phyloP scores from a whole-genome alignment of 306 rosid genomes.

The Cicer pinnatifidum region DNA sequence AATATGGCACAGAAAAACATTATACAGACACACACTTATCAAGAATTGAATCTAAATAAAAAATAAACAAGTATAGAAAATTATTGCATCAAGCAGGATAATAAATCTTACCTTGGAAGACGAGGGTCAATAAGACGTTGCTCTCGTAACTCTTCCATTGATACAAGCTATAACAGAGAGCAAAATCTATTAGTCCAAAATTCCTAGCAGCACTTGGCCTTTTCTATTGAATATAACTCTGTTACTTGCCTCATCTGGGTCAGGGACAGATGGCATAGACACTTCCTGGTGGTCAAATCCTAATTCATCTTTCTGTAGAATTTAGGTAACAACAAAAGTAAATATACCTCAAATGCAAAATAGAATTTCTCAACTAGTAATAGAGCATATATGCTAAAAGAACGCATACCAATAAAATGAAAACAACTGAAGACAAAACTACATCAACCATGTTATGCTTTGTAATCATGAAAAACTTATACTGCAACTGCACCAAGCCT shows the following conservation, averaged over 20 bases:
- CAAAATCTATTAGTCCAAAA: conserved; percentile 20
- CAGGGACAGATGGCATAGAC: conserved; percentile 76
- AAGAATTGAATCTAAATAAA: conserved; percentile 16
- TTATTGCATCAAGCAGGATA: conserved; percentile 13
- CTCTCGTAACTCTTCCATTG: conserved; percentile 85
- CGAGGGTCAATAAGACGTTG: conserved; percentile 80
- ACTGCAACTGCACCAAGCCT: background rate
- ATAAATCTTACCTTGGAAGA: conserved; percentile 73
- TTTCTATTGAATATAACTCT: conserved; percentile 27
- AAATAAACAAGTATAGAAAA: conserved; percentile 24
- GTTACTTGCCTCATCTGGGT: conserved; percentile 70
- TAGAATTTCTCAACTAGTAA: conserved; percentile 14
- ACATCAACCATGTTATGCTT: conserved; percentile 36
- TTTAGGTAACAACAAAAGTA: conserved; percentile 43
- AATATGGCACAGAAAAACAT: conserved; percentile 36
- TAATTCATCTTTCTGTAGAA: conserved; percentile 74
- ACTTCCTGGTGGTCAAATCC: conserved; percentile 82
- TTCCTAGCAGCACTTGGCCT: conserved; percentile 19
- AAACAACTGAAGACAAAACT: background rate
- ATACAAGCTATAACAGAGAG: conserved; percentile 64
- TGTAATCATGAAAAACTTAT: background rate
- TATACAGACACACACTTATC: conserved; percentile 9
- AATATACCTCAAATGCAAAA: conserved; percentile 6
- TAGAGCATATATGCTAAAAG: background rate
- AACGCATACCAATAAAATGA: conserved; percentile 15